These are phyloP conservation scores for Aplosporella prunicola DNA, from an alignment of 2,329 filamentous ascomycete species.

Conservation along the genomic window DNA sequence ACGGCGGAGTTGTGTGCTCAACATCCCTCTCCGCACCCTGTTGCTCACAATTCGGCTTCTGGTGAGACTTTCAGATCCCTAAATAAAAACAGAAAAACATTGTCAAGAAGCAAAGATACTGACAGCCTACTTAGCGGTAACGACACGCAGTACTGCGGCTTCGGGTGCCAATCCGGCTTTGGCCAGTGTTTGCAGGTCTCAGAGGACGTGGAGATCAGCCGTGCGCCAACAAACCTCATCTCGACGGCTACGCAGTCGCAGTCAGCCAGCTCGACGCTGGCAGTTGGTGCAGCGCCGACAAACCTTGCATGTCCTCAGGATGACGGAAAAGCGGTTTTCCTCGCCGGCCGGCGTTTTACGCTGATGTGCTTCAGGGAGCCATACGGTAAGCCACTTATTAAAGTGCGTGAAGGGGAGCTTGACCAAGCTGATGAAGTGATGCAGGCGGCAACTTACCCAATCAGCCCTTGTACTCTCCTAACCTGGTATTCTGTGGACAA, in stretches of 20 bases:
- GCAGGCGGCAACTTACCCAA: background rate
- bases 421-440: background rate
- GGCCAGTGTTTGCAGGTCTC: no score
- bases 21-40: conserved; percentile 2
- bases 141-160: conserved; percentile 25
- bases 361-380: background rate
- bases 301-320: background rate
- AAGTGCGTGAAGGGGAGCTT: background rate
- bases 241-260: no score
- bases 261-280: no score
- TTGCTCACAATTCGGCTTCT: conserved; percentile 3
- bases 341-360: background rate
- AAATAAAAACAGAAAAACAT: background rate
- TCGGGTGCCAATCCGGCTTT: conserved; percentile 30
- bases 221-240: no score
- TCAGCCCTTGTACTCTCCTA: background rate
- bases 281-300: background rate
- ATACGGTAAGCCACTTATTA: background rate
- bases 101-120: background rate
- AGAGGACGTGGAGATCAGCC: no score
- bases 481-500: background rate
- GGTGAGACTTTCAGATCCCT: background rate
- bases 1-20: no score
- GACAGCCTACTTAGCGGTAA: background rate
- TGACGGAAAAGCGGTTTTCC: background rate